Base-by-base conservation (phyloP, 129 eudicot genomes). In the Deinandra increscens region DNA sequence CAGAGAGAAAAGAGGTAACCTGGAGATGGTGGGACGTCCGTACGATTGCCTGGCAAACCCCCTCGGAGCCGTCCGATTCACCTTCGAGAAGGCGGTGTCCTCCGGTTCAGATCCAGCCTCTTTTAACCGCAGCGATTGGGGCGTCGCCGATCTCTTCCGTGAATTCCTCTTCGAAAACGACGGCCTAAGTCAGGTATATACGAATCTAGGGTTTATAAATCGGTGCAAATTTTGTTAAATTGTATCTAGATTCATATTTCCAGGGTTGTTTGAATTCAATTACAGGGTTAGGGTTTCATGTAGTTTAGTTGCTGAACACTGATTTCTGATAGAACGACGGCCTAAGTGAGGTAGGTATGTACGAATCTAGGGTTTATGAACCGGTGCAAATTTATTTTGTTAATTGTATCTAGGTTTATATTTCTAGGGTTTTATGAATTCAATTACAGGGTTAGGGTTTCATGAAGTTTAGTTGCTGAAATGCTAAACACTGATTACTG, bases 31-130 rank as follows among this genome's bases (percentile, higher is more conserved):
- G 17, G 97, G 97, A 1, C 79, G 79, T 34, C 82, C 85, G 19
- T 90, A 84, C 76, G 95, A 89, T 83, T 89, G 89, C 75, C 70
- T 89, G 20, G 86, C 84, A 0, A 91, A 91, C 78, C 97, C 97
- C 0, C 87, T 88, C 15, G 97, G 97, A 45, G 97, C 96, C 41
- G 97, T 91, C 44, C 88, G 94, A 66, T 86, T 78, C 58, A 82
- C 89, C 3, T 88, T 91, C 68, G 91, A 91, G 71, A 88, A 88
- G 78, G 87, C 90, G 31, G 69, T 88, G 23, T 75, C 76, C 0
- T 72, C 85, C 13, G 86, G 82, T 18, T 31, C 73, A 41, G 81
- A 78, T 34, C 83, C 86, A 17, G 68, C 89, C 9, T 60, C 78
- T 0, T 66, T 86, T 18, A 83, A 79, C 44, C 86, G 89, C 75